Percentiles rank a stretch among this genome's conserved stretches.
Evolutionary conservation across 768 basidiomycete species (phyloP).

Genomic region (Filobasidium floriforme): DNA sequence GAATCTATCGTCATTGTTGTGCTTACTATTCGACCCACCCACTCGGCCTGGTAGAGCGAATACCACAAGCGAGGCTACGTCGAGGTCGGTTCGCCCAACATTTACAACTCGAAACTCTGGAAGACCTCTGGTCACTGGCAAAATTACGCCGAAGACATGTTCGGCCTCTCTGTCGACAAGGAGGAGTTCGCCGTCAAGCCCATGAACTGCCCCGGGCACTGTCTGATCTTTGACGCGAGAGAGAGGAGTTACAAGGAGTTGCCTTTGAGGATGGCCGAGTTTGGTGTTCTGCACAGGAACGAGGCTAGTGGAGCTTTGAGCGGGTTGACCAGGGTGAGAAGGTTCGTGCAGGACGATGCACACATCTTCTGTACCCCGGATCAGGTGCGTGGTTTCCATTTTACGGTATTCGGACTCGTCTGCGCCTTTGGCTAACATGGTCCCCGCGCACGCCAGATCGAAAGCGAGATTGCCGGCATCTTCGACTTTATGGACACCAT

Average conservation of each 20-base stretch:
- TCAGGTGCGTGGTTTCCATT: slow-evolving; percentile 52
- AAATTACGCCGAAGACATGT: slow-evolving; percentile 98
- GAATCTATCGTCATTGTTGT: not conserved
- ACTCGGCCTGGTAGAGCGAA: slow-evolving; percentile 54
- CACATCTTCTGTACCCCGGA: slow-evolving; percentile 97
- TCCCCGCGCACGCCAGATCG: slow-evolving; percentile 53
- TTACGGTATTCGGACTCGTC: not conserved
- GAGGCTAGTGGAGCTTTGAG: slow-evolving; percentile 91
- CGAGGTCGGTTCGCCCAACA: slow-evolving; percentile 97
- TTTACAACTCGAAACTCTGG: slow-evolving; percentile 95
- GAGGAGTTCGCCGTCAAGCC: slow-evolving; percentile 94
- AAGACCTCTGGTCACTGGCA: slow-evolving; percentile 97
- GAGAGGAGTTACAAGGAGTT: slow-evolving; percentile 92
- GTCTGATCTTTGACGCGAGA: slow-evolving; percentile 86
- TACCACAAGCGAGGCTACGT: slow-evolving; percentile 94
- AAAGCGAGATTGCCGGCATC: slow-evolving; percentile 70
- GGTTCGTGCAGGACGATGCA: slow-evolving; percentile 96
- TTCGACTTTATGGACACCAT: slow-evolving; percentile 94
- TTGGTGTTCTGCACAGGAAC: slow-evolving; percentile 93
- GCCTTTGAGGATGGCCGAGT: slow-evolving; percentile 95
- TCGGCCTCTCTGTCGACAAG: slow-evolving; percentile 85
- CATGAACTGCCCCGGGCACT: slow-evolving; percentile 98
- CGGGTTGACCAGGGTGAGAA: slow-evolving; percentile 82
- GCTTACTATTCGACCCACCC: not conserved
- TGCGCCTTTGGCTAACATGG: not conserved